phyloP scores from a whole-genome alignment of 345 rosid genomes.

The Euphorbia pulcherrima region DNA sequence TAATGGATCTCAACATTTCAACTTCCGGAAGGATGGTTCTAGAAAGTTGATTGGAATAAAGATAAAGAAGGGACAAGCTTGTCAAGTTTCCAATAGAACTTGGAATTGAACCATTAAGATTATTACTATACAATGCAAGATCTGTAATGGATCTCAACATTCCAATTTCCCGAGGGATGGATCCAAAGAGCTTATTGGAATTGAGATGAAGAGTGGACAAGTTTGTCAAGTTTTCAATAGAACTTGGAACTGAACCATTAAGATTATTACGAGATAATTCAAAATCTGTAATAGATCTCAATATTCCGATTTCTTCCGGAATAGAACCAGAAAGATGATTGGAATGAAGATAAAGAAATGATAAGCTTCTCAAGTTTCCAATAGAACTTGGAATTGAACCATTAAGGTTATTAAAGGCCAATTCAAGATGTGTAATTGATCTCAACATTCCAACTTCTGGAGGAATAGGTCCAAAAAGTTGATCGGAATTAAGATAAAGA shows the following conservation, averaged over 20 bases:
- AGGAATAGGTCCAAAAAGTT: background rate
- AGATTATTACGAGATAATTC: background rate
- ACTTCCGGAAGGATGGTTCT: too few relatives aligned
- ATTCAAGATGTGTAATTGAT: background rate
- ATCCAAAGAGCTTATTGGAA: background rate
- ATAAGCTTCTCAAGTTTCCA: conserved; percentile 20
- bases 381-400: conserved; percentile 30
- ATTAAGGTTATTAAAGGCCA: background rate
- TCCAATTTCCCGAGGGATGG: background rate
- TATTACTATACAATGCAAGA: background rate
- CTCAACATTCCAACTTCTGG: background rate
- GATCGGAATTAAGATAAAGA: background rate
- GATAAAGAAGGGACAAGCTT: background rate
- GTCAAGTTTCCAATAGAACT: conserved; percentile 1
- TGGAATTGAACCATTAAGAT: background rate
- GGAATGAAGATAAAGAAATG: background rate
- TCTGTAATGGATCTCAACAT: background rate
- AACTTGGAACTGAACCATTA: background rate
- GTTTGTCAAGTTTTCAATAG: background rate
- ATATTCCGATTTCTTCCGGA: background rate
- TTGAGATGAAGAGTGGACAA: background rate
- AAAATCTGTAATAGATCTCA: background rate
- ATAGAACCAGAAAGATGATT: background rate
- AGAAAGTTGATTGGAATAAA: too few relatives aligned
- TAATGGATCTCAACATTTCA: too few relatives aligned